These are phyloP conservation scores for Boletales sp. DNA, from an alignment of 768 basidiomycete species.

Conservation along the genomic window DNA sequence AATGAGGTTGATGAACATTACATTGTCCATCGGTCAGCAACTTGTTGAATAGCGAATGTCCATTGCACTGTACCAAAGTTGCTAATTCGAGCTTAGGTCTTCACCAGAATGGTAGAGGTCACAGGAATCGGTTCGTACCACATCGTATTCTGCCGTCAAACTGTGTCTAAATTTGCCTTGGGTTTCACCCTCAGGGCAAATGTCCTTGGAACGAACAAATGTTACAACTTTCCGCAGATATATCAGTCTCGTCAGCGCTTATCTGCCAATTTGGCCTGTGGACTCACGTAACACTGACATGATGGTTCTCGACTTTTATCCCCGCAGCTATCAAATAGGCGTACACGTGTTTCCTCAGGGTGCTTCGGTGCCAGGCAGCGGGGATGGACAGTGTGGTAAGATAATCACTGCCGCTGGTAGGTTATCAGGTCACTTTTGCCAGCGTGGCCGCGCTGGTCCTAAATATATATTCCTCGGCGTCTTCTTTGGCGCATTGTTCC, in stretches of 20 bases:
- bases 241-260: conserved; percentile 1
- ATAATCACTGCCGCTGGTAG: conserved; percentile 9
- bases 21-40: neutral
- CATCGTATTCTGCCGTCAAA: neutral
- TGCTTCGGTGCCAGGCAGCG: conserved; percentile 15
- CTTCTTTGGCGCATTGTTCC: conserved; percentile 4
- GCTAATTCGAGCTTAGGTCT: conserved; percentile 2
- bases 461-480: conserved; percentile 11
- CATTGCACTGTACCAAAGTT: neutral
- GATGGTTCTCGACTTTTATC: conserved; percentile 14
- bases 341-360: conserved; percentile 11
- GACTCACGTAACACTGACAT: conserved; percentile 18
- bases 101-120: neutral
- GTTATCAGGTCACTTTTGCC: conserved; percentile 10
- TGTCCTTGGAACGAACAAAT: neutral
- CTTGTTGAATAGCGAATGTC: neutral
- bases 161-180: neutral
- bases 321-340: conserved; percentile 12
- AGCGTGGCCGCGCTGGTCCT: conserved; percentile 7
- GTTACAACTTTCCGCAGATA: neutral
- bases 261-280: conserved; percentile 9
- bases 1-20: neutral
- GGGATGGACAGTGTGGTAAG: conserved; percentile 13
- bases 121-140: neutral
- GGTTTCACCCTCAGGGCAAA: neutral